Percentiles rank a stretch among this genome's conserved stretches.
Evolutionary conservation across 805 yeast species (phyloP).

Genomic region (Ogataea glucozyma): DNA sequence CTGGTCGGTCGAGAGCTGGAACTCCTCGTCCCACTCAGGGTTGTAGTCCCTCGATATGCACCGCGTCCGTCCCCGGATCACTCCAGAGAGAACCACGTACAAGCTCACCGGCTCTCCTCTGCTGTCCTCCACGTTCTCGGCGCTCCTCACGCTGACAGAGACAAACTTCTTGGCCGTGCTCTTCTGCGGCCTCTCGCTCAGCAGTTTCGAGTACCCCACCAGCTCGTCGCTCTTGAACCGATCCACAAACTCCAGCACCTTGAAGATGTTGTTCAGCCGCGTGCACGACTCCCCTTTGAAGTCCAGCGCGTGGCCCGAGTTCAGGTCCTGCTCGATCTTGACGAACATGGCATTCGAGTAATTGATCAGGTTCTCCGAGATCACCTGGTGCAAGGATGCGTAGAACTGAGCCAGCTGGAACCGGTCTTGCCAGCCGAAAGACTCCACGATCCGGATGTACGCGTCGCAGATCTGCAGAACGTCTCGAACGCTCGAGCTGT

Average conservation of each 20-base stretch:
- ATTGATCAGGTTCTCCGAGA: constrained; percentile 58
- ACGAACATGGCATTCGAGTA: constrained; percentile 44
- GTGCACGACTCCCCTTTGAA: constrained; percentile 31
- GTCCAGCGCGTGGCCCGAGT: constrained; percentile 17
- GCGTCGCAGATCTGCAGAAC: constrained; percentile 32
- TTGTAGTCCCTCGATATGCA: constrained; percentile 57
- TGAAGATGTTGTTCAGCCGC: constrained; percentile 32
- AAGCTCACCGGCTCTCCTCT: constrained; percentile 33
- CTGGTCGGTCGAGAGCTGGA: constrained; percentile 46
- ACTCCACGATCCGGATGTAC: constrained; percentile 51
- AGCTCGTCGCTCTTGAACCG: constrained; percentile 16
- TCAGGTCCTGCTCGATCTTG: constrained; percentile 20
- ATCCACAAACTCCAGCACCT: constrained; percentile 22
- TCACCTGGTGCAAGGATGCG: constrained; percentile 59
- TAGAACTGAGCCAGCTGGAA: constrained; percentile 62
- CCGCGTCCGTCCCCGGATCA: constrained; percentile 52
- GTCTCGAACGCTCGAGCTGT: constrained; percentile 31
- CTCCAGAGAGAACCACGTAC: constrained; percentile 27
- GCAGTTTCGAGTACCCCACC: constrained; percentile 16
- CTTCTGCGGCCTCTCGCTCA: constrained; percentile 8
- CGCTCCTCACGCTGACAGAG: constrained; percentile 27
- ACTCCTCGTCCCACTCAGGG: constrained; percentile 89
- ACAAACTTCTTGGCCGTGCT: constrained; percentile 17
- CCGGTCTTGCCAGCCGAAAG: constrained; percentile 65
- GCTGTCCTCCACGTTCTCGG: constrained; percentile 35